These are phyloP conservation scores for Boeremia exigua DNA, from an alignment of 2,329 filamentous ascomycete genomes.

Conservation along the genomic window DNA sequence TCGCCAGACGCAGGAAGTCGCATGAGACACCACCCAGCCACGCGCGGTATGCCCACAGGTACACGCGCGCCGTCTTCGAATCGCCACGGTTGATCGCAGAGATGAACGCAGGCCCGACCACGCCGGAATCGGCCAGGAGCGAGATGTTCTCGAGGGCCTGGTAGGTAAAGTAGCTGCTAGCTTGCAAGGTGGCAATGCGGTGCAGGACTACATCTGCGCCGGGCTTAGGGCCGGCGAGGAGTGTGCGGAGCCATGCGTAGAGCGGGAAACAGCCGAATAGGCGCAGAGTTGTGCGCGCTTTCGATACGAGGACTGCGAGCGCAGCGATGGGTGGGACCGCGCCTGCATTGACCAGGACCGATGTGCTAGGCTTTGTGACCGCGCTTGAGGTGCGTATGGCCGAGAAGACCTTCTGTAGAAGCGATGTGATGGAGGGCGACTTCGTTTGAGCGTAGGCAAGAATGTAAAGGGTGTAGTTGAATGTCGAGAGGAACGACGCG, in stretches of 20 bases:
- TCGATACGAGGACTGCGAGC: conserved; percentile 49
- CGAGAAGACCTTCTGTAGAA: conserved; percentile 40
- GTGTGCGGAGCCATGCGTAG: conserved; percentile 53
- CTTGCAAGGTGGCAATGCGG: conserved; percentile 50
- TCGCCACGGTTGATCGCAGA: conserved; percentile 46
- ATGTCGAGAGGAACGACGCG: conserved; percentile 53
- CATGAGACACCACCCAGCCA: conserved; percentile 53
- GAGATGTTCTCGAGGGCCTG: conserved; percentile 54
- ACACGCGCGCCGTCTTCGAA: conserved; percentile 44
- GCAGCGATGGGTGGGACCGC: conserved; percentile 43
- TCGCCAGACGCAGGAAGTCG: conserved; percentile 51
- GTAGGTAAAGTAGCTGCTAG: conserved; percentile 52
- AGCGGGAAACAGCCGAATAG: conserved; percentile 53
- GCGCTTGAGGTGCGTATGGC: conserved; percentile 41
- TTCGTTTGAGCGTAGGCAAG: conserved; percentile 52
- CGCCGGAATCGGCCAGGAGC: conserved; percentile 51
- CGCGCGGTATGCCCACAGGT: conserved; percentile 51
- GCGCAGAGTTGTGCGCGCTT: conserved; percentile 52
- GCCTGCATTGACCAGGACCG: conserved; percentile 32
- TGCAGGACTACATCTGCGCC: conserved; percentile 52
- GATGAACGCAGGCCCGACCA: conserved; percentile 46
- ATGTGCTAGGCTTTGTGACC: conserved; percentile 30
- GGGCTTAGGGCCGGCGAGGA: conserved; percentile 50
- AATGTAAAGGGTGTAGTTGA: conserved; percentile 56
- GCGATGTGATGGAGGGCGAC: conserved; percentile 38